Evolutionary conservation across 1,284 basidiomycete genomes (phyloP), one percentile per base, ranked within the genome.

Genomic region (Ustilago lituana): DNA sequence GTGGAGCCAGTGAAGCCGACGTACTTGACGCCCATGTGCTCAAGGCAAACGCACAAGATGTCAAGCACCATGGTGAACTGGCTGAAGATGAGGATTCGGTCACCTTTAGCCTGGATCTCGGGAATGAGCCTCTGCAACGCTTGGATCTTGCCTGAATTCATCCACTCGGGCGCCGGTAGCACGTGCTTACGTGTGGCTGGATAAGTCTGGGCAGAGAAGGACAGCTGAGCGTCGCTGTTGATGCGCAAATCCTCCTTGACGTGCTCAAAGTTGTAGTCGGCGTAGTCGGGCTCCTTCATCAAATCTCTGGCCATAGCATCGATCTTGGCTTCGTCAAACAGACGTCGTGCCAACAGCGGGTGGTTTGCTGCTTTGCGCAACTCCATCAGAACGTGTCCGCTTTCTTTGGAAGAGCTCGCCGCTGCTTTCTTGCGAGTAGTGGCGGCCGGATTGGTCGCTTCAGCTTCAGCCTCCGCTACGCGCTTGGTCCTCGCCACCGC

Each of bases 361-460:
- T 99, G 96, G 40, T 90, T 91, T 0, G 95, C 91, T 2, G 95
- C 95, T 83, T 99, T 98, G 37, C 93, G 88, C 27, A 97, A 86
- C 78, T 95, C 93, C 94, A 97, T 97, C 41, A 98, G 85, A 39
- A 98, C 93, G 82, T 97, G 93, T 23, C 60, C 55, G 10, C 63
- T 66, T 26, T 65, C 52, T 31, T 64, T 76, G 24, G 36, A 46
- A n/a, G 58, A 57, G 19, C 48, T 48, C 4, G 60, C 40, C 3
- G 53, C 49, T 17, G 61, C 66, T 31, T 38, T 60, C 32, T 55
- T 62, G 33, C 45, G 23, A 11, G 47, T 47, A 7, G 41, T 36
- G 4, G 47, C 23, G 9, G 52, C 33, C 1, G 41, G 15, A 12
- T 27, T 22, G 3, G 44, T 43, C 14, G 43, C 63, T 20, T 53